A percentile compares a stretch with the other conserved stretches of the same genome.
phyloP scores from a whole-genome alignment of 1,139 yeast species.

The Geotrichum klebahnii region DNA sequence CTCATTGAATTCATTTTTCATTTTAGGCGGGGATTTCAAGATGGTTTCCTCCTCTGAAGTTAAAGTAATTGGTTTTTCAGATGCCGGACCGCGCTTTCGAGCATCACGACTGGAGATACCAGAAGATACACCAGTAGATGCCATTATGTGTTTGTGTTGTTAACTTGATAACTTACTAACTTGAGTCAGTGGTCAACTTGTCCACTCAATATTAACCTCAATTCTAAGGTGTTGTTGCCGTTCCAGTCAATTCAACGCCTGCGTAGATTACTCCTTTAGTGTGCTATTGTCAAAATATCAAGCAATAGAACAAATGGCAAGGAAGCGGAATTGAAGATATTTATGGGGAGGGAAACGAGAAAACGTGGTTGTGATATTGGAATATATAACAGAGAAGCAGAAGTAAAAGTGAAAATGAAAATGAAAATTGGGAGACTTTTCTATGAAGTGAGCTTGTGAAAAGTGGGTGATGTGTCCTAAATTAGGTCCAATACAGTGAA shows the following conservation, averaged over 20 bases:
- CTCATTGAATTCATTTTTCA: conserved; percentile 1
- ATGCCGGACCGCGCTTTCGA: conserved; percentile 19
- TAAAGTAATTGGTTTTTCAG: conserved; percentile 2
- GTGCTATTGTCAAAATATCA: neutral
- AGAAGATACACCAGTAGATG: conserved; percentile 22
- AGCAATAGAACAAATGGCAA: neutral
- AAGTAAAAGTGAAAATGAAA: neutral
- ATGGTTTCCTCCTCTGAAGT: conserved; percentile 14
- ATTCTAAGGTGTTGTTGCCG: neutral
- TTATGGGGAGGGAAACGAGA: neutral
- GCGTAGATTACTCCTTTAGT: neutral
- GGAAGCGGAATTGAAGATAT: neutral
- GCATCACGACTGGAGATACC: conserved; percentile 21
- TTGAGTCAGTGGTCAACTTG: neutral
- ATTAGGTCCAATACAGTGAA: too few species aligned
- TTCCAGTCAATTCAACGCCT: conserved; percentile 4
- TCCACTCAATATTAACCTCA: neutral
- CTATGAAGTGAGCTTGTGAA: neutral
- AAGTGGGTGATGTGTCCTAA: neutral
- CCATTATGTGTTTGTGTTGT: conserved; percentile 19
- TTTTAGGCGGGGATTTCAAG: conserved; percentile 6
- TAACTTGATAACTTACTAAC: too few species aligned
- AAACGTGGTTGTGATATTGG: conserved; percentile 4
- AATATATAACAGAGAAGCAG: too few species aligned
- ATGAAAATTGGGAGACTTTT: conserved; percentile 13